Conservation (phyloP, 148 eudicot genomes). For the Nepenthes gracilis region DNA sequence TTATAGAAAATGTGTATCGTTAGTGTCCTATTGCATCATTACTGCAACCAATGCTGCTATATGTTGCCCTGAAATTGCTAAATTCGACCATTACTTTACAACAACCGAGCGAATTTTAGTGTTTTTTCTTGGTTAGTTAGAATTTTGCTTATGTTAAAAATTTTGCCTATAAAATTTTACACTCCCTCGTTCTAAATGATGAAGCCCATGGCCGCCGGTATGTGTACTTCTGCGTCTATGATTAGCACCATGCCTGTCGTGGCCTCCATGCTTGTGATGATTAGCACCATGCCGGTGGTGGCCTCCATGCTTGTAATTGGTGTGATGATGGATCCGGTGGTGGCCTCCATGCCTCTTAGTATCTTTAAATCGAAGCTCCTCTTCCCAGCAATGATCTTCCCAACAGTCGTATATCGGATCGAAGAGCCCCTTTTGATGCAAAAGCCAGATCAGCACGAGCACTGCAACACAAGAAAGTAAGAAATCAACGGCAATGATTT, state of each 20-base stretch:
- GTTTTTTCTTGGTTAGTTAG: too few relatives aligned
- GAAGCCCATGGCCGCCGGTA: slow-evolving; percentile 25
- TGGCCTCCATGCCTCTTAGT: slow-evolving; percentile 17
- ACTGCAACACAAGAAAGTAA: slow-evolving; percentile 29
- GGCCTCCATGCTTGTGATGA: slow-evolving; percentile 21
- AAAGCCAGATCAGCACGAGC: slow-evolving; percentile 73
- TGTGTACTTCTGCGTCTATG: slow-evolving; percentile 27
- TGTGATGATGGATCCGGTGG: slow-evolving; percentile 17
- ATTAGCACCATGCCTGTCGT: slow-evolving; percentile 23
- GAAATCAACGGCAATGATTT: background rate
- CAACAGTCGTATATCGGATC: slow-evolving; percentile 95
- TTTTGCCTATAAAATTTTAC: slow-evolving; percentile 7
- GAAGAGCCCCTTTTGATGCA: slow-evolving; percentile 89
- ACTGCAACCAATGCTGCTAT: too few relatives aligned
- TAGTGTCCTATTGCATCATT: too few relatives aligned
- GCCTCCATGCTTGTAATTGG: slow-evolving; percentile 24
- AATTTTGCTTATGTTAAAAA: too few relatives aligned
- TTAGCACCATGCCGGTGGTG: slow-evolving; percentile 23
- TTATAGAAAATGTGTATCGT: too few relatives aligned
- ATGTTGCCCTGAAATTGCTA: too few relatives aligned
- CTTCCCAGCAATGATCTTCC: slow-evolving; percentile 57
- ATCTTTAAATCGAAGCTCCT: slow-evolving; percentile 10
- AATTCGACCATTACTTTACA: too few relatives aligned
- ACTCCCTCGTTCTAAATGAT: slow-evolving; percentile 19
- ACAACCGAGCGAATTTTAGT: too few relatives aligned